Evolutionary conservation across 257 asterid genomes (phyloP).

Genomic region (Gynochthodes officinalis): DNA sequence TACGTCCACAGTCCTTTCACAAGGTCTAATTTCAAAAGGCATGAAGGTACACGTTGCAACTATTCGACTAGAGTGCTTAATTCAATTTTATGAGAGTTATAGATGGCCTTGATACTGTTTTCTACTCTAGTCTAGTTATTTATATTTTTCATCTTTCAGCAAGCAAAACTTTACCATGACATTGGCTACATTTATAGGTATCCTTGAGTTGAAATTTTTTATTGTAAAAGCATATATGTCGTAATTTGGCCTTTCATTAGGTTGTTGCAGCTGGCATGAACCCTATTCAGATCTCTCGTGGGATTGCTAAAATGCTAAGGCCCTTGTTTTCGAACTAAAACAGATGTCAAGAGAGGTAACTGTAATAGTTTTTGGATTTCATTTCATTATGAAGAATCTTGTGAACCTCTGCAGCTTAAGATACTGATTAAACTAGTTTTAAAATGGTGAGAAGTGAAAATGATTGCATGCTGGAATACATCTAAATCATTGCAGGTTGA

Average conservation of each 20-base stretch:
- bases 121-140: neutral
- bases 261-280: slow-evolving; percentile 73
- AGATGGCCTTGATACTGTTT: neutral
- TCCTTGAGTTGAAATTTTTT: neutral
- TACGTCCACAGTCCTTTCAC: slow-evolving; percentile 79
- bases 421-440: neutral
- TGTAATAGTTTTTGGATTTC: neutral
- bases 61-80: neutral
- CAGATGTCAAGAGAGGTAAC: slow-evolving; percentile 74
- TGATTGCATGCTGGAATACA: neutral
- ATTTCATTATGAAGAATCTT: neutral
- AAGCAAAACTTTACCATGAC: neutral
- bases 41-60: slow-evolving; percentile 45
- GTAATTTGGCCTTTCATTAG: slow-evolving; percentile 28
- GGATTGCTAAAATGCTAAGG: slow-evolving; percentile 67
- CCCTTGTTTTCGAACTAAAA: slow-evolving; percentile 68
- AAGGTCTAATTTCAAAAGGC: slow-evolving; percentile 75
- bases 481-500: slow-evolving; percentile 46
- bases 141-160: neutral
- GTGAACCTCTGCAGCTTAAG: neutral
- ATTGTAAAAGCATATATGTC: neutral
- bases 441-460: neutral
- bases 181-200: neutral
- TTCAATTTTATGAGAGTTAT: neutral
- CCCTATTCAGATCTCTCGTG: slow-evolving; percentile 78